Evolutionary conservation across 345 rosid species (phyloP), one percentile per base, ranked within the genome.

Genomic region (Durio zibethinus): DNA sequence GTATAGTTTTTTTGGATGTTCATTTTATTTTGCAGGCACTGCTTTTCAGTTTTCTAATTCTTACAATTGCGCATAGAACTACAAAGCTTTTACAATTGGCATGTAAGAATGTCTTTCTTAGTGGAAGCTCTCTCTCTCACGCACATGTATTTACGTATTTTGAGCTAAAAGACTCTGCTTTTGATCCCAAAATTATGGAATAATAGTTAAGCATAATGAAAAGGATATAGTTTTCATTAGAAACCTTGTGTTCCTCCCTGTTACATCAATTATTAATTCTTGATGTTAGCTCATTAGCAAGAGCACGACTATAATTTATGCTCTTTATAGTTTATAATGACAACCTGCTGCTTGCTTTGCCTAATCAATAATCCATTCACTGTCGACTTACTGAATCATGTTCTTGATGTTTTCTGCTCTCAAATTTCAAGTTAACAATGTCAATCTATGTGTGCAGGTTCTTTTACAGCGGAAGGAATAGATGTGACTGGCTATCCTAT

Each of bases 401-500:
- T 36, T 72, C 23, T 0, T 20, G 9, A 36, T 47, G 14, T 4
- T 60, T 40, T 43, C 31, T 67, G 9, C 18, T 48, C 20, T 16
- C 21, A 72, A 4, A 20, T 52, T 21, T 35, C 63, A 38, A 35
- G 65, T 56, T 54, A 53, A 35, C 50, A 31, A 14, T 35, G 35
- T 45, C 54, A 33, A 29, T 45, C 71, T 78, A 80, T 78, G 25
- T 64, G 43, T 59, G 77, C 88, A 91, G 94, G 89, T 76, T 81
- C 87, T 42, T 83, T 87, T 25, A 62, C 81, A 15, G 63, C 87
- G 63, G 95, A 91, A 38, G 93, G 95, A 74, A 89, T 91, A 8
- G 93, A 91, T 60, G 89, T 91, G 36, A 84, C 93, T 18, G 93
- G 88, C 48, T 89, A 47, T 64, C 85, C 90, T n/a, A 85, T 89